A percentile compares a stretch with the other conserved stretches of the same genome.
Conservation (phyloP, 768 basidiomycete genomes). For the Porphyrellus cyaneotinctus region DNA sequence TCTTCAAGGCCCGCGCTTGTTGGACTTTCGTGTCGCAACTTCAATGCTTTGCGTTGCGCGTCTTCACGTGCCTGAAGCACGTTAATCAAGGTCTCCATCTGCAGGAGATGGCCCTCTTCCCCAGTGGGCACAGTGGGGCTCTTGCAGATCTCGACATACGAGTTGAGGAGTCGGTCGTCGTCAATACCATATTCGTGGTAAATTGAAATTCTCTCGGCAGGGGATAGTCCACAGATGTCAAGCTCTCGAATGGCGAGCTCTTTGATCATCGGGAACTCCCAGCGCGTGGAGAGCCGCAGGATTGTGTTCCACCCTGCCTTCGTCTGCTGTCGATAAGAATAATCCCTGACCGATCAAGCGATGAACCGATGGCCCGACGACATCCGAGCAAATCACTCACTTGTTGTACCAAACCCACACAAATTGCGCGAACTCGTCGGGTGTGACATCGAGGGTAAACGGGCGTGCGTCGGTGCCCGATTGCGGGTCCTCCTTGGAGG, state of each 20-base stretch:
- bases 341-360: constrained; percentile 37
- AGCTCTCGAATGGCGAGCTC: constrained; percentile 53
- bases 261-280: constrained; percentile 52
- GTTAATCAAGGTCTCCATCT: constrained; percentile 50
- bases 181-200: constrained; percentile 55
- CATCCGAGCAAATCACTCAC: constrained; percentile 26
- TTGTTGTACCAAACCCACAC: constrained; percentile 59
- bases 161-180: constrained; percentile 44
- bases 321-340: constrained; percentile 47
- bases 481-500: constrained; percentile 29
- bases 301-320: constrained; percentile 53
- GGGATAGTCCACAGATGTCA: constrained; percentile 41
- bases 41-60: constrained; percentile 34
- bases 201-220: constrained; percentile 51
- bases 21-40: constrained; percentile 28
- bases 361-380: not conserved
- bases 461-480: constrained; percentile 36
- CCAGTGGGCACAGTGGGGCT: constrained; percentile 48
- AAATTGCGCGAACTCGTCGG: constrained; percentile 46
- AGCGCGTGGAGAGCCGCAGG: constrained; percentile 50
- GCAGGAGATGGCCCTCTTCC: constrained; percentile 52
- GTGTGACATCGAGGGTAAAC: constrained; percentile 40
- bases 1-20: constrained; percentile 32
- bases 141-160: constrained; percentile 51
- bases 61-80: constrained; percentile 55